Base-by-base conservation (phyloP, 2,329 filamentous ascomycete genomes). In the Colletotrichum gigasporum region DNA sequence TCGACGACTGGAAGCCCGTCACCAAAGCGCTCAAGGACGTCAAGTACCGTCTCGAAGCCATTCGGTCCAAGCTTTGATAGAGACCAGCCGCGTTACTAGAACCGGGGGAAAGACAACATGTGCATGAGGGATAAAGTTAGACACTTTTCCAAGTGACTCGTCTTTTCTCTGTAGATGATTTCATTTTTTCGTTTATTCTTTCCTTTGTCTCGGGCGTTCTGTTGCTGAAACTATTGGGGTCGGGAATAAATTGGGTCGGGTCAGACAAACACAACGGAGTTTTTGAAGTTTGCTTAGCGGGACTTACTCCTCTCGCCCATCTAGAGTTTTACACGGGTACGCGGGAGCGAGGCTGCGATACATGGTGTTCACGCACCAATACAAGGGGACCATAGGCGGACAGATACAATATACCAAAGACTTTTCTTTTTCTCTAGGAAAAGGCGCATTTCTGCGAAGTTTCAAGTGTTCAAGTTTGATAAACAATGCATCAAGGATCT, bases 21-120 rank as follows among this genome's bases (percentile, higher is more conserved):
- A 97, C 90, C 7, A 99, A 98, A 80, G 92, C 92, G 42, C 79
- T 99, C 62, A 97, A 96, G 79, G 96, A 99, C 77, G 94, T 99
- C 47, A 97, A 97, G 77, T 98, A 96, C 77, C 85, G 96, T 66
- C 82, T 99, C 18, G 96, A 98, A 79, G 95, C 91, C 3, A 92
- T 99, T 44, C 87, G 93, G 72, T 97, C 93, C 48, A 96, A 94
- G 79, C 80, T 97, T 18, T 89, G 75, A 39, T 20, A 22, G 16
- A 30, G 16, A 30, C 20, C 14, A 28, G 28, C 3, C 9, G n/a
- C n/a, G n/a, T n/a, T n/a, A n/a, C n/a, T n/a, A 22, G 2, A 28
- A n/a, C 14, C 22, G 14, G 6, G 2, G 8, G 39, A 10, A 9
- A 22, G 39, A 42, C 39, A 20, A 12, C 39, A 4, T 10, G 39